phyloP scores from a whole-genome alignment of 345 rosid genomes.

The Hypericum perforatum region DNA sequence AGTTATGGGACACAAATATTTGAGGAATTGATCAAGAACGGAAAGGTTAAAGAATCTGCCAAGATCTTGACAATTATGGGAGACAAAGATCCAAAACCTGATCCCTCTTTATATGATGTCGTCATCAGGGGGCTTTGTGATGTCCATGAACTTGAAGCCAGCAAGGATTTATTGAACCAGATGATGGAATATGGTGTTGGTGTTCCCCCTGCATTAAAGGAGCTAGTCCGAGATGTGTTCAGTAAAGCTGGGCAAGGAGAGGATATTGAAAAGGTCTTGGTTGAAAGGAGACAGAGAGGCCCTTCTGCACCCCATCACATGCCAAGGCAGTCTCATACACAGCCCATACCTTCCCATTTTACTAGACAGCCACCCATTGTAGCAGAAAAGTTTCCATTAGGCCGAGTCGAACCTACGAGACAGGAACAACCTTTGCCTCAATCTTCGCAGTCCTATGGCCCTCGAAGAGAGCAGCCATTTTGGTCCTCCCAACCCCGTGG shows the following conservation, averaged over 20 bases:
- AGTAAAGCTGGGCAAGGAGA: conserved; percentile 44
- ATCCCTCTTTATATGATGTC: conserved; percentile 63
- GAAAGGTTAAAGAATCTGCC: conserved; percentile 57
- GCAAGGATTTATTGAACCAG: conserved; percentile 50
- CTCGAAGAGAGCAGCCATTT: no score
- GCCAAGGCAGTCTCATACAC: background rate
- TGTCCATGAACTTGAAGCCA: conserved; percentile 47
- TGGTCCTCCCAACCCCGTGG: no score
- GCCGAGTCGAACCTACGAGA: conserved; percentile 3
- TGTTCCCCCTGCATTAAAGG: conserved; percentile 49
- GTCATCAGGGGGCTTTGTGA: conserved; percentile 75
- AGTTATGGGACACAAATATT: conserved; percentile 69
- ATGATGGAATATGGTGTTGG: conserved; percentile 61
- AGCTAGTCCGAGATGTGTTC: conserved; percentile 37
- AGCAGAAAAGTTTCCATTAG: conserved; percentile 7
- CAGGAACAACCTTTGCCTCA: conserved; percentile 1
- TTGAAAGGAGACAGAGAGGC: conserved; percentile 35
- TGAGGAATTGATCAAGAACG: conserved; percentile 54
- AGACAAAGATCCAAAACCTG: conserved; percentile 89
- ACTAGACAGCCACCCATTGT: conserved; percentile 15
- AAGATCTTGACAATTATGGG: conserved; percentile 76
- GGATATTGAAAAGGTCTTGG: conserved; percentile 58
- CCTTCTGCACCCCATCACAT: conserved; percentile 13
- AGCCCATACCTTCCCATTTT: background rate
- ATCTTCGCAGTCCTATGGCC: no score